Base-by-base conservation (phyloP, 768 basidiomycete genomes). In the Hemileccinum rubropunctum region DNA sequence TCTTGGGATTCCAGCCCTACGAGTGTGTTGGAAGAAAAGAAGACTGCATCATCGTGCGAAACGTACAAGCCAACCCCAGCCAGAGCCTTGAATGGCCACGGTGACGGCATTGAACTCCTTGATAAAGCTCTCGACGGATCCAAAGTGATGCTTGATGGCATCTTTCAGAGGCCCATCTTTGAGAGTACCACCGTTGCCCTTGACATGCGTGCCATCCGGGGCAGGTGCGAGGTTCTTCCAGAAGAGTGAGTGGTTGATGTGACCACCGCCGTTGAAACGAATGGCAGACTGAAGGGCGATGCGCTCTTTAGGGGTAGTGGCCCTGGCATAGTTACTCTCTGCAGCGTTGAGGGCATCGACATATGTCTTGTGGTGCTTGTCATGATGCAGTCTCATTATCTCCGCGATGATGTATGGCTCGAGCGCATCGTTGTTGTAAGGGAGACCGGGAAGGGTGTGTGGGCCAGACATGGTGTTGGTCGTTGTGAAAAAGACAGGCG, bases 51-150 rank as follows among this genome's bases (percentile, higher is more conserved):
- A 17, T 35, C 30, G 6, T 2, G 17, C 12, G 6, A 3, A 27
- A 82, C 88, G 58, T 62, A 92, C 91, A 64, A 97, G 79, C 95
- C 95, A 98, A 47, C 91, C 95, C 95, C 95, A 97, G 42, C 94
- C 95, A 52, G 87, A 90, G 37, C 95, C 95, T 66, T 97, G 95
- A 53, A 98, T 86, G 32, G 74, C 89, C 45, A 83, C 84, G 35
- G 95, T 91, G 47, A 83, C 78, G 38, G 88, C 68, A 71, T 95
- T 98, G 72, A 97, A 86, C 66, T 91, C 80, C 65, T 83, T 85
- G 74, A 84, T 84, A 55, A 97, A 67, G 53, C 71, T 73, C 1
- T 93, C 89, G 50, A 91, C 58, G 47, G 76, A 75, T 45, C 90
- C 91, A 61, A 88, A 98, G 39, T 77, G 67, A 28, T 71, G 61